phyloP scores from a whole-genome alignment of 2,329 filamentous ascomycete genomes.

The Cordyceps javanica region DNA sequence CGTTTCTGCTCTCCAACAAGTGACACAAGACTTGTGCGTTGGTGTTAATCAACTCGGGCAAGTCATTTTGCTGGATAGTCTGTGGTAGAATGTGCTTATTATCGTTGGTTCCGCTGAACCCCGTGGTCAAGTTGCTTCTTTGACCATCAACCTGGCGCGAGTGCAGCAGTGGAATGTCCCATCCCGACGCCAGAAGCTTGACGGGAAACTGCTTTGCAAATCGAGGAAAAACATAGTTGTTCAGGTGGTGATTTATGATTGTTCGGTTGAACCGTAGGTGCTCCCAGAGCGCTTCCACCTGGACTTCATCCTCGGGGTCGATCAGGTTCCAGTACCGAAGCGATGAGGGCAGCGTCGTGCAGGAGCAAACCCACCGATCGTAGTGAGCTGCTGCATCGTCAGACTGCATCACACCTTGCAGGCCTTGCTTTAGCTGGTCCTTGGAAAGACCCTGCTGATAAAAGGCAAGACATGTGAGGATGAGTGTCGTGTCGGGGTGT shows the following conservation, averaged over 20 bases:
- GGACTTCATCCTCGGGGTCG: constrained; percentile 51
- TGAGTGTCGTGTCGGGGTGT: constrained; percentile 60
- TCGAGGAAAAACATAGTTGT: constrained; percentile 57
- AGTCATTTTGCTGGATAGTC: constrained; percentile 56
- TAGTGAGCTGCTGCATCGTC: constrained; percentile 54
- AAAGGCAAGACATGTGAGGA: constrained; percentile 59
- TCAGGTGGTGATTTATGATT: constrained; percentile 55
- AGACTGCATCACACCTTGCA: constrained; percentile 46
- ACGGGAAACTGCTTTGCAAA: constrained; percentile 59
- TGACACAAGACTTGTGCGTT: constrained; percentile 59
- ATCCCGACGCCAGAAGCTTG: constrained; percentile 60
- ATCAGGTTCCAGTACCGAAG: constrained; percentile 49
- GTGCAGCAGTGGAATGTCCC: constrained; percentile 54
- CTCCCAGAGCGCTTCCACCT: constrained; percentile 45
- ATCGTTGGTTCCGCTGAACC: constrained; percentile 70
- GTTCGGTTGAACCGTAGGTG: constrained; percentile 41
- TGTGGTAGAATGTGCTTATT: constrained; percentile 52
- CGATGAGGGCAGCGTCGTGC: constrained; percentile 34
- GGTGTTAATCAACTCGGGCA: constrained; percentile 49
- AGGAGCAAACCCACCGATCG: constrained; percentile 39
- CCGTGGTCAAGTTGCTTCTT: constrained; percentile 43
- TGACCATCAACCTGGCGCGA: neutral
- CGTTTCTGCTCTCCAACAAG: constrained; percentile 46
- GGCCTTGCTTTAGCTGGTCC: constrained; percentile 40
- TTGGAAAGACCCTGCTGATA: constrained; percentile 55